phyloP scores from a whole-genome alignment of 148 eudicot genomes.

The Fagopyrum homotropicum region DNA sequence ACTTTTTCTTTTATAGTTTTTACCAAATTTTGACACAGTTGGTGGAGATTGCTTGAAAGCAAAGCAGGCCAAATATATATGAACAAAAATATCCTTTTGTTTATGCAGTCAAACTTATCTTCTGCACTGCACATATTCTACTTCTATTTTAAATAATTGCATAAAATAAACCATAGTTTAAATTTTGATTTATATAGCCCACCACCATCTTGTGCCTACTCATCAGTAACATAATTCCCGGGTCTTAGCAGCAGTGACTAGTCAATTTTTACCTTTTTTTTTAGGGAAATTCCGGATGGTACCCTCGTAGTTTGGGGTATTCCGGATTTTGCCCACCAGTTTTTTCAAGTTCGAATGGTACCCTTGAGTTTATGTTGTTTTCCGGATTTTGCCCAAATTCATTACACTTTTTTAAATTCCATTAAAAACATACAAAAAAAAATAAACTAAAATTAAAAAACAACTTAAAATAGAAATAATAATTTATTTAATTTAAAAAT shows the following conservation, averaged over 20 bases:
- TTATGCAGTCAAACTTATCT: constrained; percentile 12
- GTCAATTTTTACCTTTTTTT: constrained; percentile 1
- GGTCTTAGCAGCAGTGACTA: neutral
- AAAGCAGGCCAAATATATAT: constrained; percentile 9
- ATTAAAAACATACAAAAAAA: too few relatives aligned
- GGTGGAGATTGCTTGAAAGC: constrained; percentile 10
- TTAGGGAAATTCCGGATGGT: too few relatives aligned
- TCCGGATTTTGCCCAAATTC: too few relatives aligned
- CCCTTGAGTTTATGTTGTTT: too few relatives aligned
- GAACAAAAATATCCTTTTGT: constrained; percentile 6
- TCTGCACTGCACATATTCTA: neutral
- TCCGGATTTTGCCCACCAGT: too few relatives aligned
- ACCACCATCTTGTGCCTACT: neutral
- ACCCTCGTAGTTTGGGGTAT: too few relatives aligned
- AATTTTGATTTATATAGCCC: neutral
- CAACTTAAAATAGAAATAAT: too few relatives aligned
- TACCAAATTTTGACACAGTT: neutral
- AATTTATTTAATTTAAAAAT: too few relatives aligned
- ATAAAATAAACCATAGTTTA: neutral
- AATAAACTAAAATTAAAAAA: too few relatives aligned
- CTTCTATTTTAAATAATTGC: neutral
- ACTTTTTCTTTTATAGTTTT: neutral
- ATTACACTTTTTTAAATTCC: too few relatives aligned
- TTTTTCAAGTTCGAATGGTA: too few relatives aligned
- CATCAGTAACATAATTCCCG: neutral